Conservation (phyloP, 2,329 filamentous ascomycete species). For the Fusarium dlaminii region DNA sequence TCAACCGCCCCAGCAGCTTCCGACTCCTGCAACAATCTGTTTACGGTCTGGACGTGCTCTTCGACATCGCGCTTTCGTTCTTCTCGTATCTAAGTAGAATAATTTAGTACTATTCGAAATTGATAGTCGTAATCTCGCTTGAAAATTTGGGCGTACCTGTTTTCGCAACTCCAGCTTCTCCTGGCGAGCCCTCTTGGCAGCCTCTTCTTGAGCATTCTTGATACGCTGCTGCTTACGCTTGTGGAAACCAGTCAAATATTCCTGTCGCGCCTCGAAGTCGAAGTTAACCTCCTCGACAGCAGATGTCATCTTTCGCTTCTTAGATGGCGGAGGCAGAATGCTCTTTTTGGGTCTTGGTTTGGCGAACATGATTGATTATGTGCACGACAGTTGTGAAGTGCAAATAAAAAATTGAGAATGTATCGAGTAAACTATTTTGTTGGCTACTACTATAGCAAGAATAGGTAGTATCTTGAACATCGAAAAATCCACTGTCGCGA, state of each 20-base stretch:
- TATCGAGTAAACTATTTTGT: constrained; percentile 9
- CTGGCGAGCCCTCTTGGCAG: constrained; percentile 78
- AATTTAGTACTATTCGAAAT: constrained; percentile 21
- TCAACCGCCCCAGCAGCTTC: constrained; percentile 53
- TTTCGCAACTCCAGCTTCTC: constrained; percentile 79
- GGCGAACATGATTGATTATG: constrained; percentile 57
- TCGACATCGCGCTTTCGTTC: constrained; percentile 84
- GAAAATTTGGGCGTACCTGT: constrained; percentile 65
- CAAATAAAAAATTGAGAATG: not conserved
- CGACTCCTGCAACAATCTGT: constrained; percentile 72
- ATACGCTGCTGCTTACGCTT: constrained; percentile 90
- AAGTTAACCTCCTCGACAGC: constrained; percentile 85
- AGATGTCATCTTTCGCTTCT: constrained; percentile 70
- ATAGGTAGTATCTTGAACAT: not conserved
- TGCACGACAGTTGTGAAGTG: not conserved
- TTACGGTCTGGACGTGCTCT: constrained; percentile 81
- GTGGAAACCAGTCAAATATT: constrained; percentile 95
- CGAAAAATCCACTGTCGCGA: constrained; percentile 35
- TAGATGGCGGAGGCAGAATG: constrained; percentile 66
- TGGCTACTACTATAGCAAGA: not conserved
- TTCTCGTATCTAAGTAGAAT: constrained; percentile 73
- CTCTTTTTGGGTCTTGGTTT: constrained; percentile 68
- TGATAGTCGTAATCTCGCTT: not conserved
- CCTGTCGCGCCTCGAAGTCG: constrained; percentile 79
- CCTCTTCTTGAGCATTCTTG: constrained; percentile 85